These are phyloP conservation scores for Calonectria henricotiae DNA, from an alignment of 2,329 filamentous ascomycete genomes.

Conservation along the genomic window DNA sequence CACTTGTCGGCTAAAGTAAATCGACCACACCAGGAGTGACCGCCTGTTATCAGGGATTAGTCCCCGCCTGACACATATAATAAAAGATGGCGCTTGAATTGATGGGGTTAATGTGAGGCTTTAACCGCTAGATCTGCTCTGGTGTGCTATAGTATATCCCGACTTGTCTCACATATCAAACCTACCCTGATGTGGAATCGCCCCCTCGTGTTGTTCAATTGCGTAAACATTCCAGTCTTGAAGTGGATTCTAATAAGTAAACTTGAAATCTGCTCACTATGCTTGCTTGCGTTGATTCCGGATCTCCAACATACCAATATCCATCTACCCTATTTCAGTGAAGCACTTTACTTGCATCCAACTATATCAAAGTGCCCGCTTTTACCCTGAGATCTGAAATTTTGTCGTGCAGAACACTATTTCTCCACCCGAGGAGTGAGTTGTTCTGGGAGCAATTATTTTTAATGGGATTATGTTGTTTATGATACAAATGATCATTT, in stretches of 20 bases:
- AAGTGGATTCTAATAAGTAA: background rate
- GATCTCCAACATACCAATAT: no score
- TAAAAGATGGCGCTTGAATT: background rate
- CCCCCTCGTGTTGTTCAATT: background rate
- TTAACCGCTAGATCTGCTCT: background rate
- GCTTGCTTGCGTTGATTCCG: background rate
- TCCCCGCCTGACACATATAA: background rate
- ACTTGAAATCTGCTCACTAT: background rate
- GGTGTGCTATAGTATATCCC: background rate
- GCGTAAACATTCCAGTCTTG: background rate
- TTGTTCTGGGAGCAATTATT: no score
- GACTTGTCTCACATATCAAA: background rate
- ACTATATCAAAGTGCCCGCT: no score
- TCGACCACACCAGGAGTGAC: background rate
- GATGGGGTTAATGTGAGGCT: background rate
- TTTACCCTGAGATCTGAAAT: no score
- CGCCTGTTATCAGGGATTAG: background rate
- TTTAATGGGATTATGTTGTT: no score
- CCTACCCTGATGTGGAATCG: background rate
- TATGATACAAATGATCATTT: no score
- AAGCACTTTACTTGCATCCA: no score
- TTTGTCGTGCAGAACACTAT: no score
- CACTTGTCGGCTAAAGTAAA: constrained; percentile 4
- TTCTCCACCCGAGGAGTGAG: no score
- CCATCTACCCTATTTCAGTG: no score